These are phyloP conservation scores for Tritrichomonas musculus DNA, from an alignment of 208 protist species.

Conservation along the genomic window DNA sequence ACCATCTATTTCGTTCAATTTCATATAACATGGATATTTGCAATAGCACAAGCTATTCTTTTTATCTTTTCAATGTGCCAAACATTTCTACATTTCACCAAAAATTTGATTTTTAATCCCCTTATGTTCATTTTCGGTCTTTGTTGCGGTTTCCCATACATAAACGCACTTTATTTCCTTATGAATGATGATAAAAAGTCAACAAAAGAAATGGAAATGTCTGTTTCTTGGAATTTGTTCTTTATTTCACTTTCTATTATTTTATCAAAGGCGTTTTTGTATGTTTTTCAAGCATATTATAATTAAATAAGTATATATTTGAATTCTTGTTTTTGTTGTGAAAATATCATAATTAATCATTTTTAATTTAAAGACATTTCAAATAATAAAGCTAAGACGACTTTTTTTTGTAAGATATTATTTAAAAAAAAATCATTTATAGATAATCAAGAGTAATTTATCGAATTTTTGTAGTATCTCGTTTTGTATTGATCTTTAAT, in stretches of 20 bases:
- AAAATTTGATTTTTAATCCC: neutral
- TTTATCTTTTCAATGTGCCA: neutral
- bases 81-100: neutral
- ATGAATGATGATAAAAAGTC: neutral
- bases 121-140: neutral
- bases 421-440: too few relatives aligned
- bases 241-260: neutral
- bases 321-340: too few relatives aligned
- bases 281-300: neutral
- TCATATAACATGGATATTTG: neutral
- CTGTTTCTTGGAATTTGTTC: neutral
- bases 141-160: neutral
- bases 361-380: too few relatives aligned
- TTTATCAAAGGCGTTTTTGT: neutral
- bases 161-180: neutral
- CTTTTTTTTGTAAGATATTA: too few relatives aligned
- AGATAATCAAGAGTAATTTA: too few relatives aligned
- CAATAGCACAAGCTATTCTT: neutral
- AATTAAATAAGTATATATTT: too few relatives aligned
- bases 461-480: too few relatives aligned
- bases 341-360: too few relatives aligned
- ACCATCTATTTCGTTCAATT: neutral
- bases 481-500: too few relatives aligned
- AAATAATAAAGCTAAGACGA: too few relatives aligned
- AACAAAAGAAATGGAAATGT: conserved; percentile 15